Evolutionary conservation across 371 early-diverging fungal species (phyloP), one percentile per base, ranked within the genome.

Genomic region (Apophysomyces variabilis): DNA sequence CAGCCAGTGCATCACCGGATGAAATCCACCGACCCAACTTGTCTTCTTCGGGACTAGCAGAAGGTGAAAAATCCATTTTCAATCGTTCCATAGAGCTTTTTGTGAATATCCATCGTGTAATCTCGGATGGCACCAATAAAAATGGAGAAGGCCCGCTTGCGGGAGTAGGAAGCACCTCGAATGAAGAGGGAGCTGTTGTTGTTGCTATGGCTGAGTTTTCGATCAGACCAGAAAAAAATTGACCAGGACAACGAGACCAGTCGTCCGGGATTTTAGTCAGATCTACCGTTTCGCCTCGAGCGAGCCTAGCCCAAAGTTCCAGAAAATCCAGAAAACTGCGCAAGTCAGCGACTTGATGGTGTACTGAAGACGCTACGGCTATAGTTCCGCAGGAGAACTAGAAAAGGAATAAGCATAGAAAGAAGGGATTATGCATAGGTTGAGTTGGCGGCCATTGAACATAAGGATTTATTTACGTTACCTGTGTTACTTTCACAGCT

Each of bases 321-420:
- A 80, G 72, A 39, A 80, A 78, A 59, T 78, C 76, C 5, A 78
- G 71, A 45, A 69, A 76, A 7, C 78, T 74, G 12, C 78, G 59
- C 43, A 80, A 59, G 64, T 80, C 80, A n/a, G 76, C 16, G 0
- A 72, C 64, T 60, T 69, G 78, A 64, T 80, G 80, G 43, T 78
- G 50, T 5, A 80, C 57, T 26, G 80, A 80, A 7, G 80, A 47
- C 6, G 76, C 76, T 3, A 80, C 75, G 43, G 66, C 74, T 5
- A 80, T 65, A 8, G 76, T 74, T 35, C 80, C 78, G 43, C 80
- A 80, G 35, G 78, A 78, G 68, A 80, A 80, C 78, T 79, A 57
- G 32, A 26, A 26, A 26, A 26, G 32, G 32, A 3, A 26, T 3
- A 3, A 26, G 32, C 7, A 7, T 41, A 21, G 16, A 50, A 3